Evolutionary conservation across 768 basidiomycete species (phyloP), one percentile per base, ranked within the genome.

Genomic region (Glaciozyma martinii): DNA sequence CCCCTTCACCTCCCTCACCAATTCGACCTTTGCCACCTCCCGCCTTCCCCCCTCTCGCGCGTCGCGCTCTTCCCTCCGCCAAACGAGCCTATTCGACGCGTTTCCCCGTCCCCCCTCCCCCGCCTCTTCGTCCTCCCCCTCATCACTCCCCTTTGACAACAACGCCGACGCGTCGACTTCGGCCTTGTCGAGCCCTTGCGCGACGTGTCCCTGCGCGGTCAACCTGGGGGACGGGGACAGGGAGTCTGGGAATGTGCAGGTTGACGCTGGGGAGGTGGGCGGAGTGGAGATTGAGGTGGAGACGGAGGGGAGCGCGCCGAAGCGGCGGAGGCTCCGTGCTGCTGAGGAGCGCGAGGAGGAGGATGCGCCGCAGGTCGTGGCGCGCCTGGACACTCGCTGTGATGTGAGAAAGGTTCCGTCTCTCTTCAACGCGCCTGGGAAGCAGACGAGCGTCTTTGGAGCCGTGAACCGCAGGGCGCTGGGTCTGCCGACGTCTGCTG

Each of bases 361-460:
- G n/a, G 30, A 60, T 53, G 18, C 61, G 52, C 12, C 52, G 56
- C 27, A 59, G 33, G 1, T 62, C 58, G 25, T 47, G 33, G 23
- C 16, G 27, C 9, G 40, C 44, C 53, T 53, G 55, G 61, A 62
- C 50, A 33, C 12, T 32, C 5, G 23, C 23, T 32, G 7, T 4
- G 37, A 46, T 23, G 44, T 29, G 52, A 30, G 21, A 30, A 47
- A 47, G 27, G 13, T 66, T 12, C 52, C 53, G 30, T 27, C 59
- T 19, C 55, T 46, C 10, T 58, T 23, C 32, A 43, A 8, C 5
- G 15, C 7, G 7, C 44, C 68, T 1, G 65, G 65, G 6, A 9
- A 13, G 40, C 68, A 70, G 60, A 43, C 59, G 33, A 56, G 68
- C 65, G 62, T 44, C 29, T 61, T 58, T 43, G 52, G 47, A 25